Evolutionary conservation across 805 yeast species (phyloP).

Genomic region (Scheffersomyces lignosus): DNA sequence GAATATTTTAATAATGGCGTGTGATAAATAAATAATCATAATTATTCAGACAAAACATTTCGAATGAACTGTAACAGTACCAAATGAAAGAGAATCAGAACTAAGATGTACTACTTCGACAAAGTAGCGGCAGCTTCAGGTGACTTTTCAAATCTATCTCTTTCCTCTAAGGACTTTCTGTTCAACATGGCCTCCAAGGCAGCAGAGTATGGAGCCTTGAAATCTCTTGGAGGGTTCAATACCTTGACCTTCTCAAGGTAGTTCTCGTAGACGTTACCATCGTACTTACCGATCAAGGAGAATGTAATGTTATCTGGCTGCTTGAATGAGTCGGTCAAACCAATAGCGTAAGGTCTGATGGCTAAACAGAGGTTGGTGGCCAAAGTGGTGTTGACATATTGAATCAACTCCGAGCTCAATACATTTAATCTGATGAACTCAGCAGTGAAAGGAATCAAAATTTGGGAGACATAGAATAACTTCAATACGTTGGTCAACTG

Average conservation of each 20-base stretch:
- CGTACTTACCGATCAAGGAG: slow-evolving; percentile 42
- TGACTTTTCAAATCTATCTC: slow-evolving; percentile 39
- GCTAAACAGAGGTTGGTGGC: slow-evolving; percentile 34
- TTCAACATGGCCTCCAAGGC: slow-evolving; percentile 42
- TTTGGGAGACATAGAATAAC: slow-evolving; percentile 32
- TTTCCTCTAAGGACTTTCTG: slow-evolving; percentile 33
- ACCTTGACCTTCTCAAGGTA: slow-evolving; percentile 37
- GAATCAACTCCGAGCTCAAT: slow-evolving; percentile 28
- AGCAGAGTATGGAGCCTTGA: slow-evolving; percentile 43
- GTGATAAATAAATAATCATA: too few species aligned
- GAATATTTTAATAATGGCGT: too few species aligned
- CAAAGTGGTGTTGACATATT: slow-evolving; percentile 22
- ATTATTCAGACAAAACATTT: too few species aligned
- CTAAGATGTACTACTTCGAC: slow-evolving; percentile 16
- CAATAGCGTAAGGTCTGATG: slow-evolving; percentile 41
- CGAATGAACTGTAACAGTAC: too few species aligned
- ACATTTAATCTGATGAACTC: slow-evolving; percentile 39
- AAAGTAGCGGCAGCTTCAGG: slow-evolving; percentile 34
- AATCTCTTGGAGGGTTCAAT: slow-evolving; percentile 31
- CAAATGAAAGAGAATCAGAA: too few species aligned
- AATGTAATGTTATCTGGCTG: slow-evolving; percentile 43
- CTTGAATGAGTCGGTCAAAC: slow-evolving; percentile 46
- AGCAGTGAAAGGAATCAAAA: slow-evolving; percentile 35
- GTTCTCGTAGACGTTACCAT: slow-evolving; percentile 46
- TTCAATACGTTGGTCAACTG: slow-evolving; percentile 31